Evolutionary conservation across 129 eudicot genomes (phyloP).

Genomic region (Smallanthus sonchifolius): DNA sequence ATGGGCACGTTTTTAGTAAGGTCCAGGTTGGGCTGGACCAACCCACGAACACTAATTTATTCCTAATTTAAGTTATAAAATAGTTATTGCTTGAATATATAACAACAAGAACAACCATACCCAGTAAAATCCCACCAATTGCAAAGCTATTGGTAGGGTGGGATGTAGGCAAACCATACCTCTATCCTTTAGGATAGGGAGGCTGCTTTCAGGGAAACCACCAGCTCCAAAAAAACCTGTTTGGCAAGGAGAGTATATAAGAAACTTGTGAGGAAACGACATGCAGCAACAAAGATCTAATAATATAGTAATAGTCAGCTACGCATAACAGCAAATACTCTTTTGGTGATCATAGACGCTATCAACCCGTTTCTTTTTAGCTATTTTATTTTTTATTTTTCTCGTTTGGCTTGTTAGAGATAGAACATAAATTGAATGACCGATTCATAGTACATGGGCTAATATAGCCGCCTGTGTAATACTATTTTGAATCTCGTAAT

Average conservation of each 20-base stretch:
- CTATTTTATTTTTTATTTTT: neutral
- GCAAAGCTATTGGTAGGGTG: no score
- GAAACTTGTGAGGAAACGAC: no score
- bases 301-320: no score
- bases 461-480: neutral
- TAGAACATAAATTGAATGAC: neutral
- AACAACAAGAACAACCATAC: no score
- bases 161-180: no score
- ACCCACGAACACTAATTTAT: neutral
- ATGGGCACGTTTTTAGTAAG: neutral
- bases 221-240: no score
- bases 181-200: no score
- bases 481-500: neutral
- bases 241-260: no score
- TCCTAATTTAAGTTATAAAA: neutral
- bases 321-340: neutral
- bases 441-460: neutral
- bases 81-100: no score
- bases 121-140: no score
- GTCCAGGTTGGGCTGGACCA: neutral
- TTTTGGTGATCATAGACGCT: neutral
- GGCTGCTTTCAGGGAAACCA: no score
- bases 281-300: no score
- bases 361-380: neutral
- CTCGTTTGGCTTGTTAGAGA: neutral